These are phyloP conservation scores for Lactifluus volemus DNA, from an alignment of 768 basidiomycete genomes.

Conservation along the genomic window DNA sequence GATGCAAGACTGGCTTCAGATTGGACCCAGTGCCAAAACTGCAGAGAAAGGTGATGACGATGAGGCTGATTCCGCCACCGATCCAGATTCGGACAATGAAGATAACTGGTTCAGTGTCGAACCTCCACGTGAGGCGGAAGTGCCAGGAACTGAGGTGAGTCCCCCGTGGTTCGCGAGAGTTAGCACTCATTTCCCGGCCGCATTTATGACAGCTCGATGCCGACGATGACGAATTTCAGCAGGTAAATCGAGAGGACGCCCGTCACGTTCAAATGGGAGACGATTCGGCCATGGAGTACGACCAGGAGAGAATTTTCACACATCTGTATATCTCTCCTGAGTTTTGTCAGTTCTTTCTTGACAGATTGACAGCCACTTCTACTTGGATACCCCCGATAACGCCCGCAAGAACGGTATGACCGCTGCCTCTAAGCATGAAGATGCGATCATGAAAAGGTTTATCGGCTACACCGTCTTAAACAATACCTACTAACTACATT, in stretches of 20 bases:
- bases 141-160: constrained; percentile 5
- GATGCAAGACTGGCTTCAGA: constrained; percentile 19
- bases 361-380: constrained; percentile 55
- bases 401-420: constrained; percentile 56
- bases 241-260: neutral
- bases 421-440: constrained; percentile 45
- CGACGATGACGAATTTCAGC: constrained; percentile 1
- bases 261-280: constrained; percentile 53
- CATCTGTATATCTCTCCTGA: constrained; percentile 50
- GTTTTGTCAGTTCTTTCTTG: neutral
- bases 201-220: neutral
- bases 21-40: constrained; percentile 25
- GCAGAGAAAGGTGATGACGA: constrained; percentile 29
- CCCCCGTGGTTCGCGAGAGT: neutral
- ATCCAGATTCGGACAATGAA: constrained; percentile 61
- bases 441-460: constrained; percentile 47
- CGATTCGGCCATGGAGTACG: constrained; percentile 64
- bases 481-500: neutral
- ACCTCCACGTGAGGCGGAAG: constrained; percentile 5
- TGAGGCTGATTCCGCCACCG: constrained; percentile 41
- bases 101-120: constrained; percentile 35
- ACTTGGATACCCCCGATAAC: constrained; percentile 75
- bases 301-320: constrained; percentile 67
- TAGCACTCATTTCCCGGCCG: neutral
- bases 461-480: constrained; percentile 16